Conservation (phyloP, 148 eudicot genomes). For the Heliosperma pusillum region DNA sequence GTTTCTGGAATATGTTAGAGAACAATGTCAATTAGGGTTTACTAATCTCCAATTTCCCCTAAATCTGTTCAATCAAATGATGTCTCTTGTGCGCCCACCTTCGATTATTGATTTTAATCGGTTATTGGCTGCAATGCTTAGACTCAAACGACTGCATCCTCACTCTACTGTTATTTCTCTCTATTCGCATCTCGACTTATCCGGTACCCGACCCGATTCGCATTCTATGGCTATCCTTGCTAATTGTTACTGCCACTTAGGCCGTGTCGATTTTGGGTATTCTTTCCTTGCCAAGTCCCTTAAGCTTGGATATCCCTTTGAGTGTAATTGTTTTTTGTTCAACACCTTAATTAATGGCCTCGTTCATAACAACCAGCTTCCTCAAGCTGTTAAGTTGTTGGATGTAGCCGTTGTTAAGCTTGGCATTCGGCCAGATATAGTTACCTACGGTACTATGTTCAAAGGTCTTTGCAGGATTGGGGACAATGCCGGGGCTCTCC, state of each 20-base stretch:
- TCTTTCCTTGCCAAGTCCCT: background rate
- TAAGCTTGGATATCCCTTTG: slow-evolving; percentile 16
- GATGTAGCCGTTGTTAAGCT: background rate
- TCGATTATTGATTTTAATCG: background rate
- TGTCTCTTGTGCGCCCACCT: background rate
- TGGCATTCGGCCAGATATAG: background rate
- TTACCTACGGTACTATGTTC: slow-evolving; percentile 19
- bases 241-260: slow-evolving; percentile 20
- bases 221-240: background rate
- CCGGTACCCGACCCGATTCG: background rate
- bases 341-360: slow-evolving; percentile 21
- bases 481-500: slow-evolving; percentile 25
- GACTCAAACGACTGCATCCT: slow-evolving; percentile 9
- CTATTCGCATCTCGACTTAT: background rate
- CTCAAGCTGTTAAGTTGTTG: background rate
- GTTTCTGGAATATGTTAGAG: background rate
- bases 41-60: background rate
- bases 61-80: slow-evolving; percentile 2
- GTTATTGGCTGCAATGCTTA: slow-evolving; percentile 11
- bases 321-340: background rate
- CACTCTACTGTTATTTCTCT: slow-evolving; percentile 17
- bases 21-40: slow-evolving; percentile 23
- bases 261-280: slow-evolving; percentile 14
- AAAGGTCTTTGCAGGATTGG: slow-evolving; percentile 42
- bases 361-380: background rate